Evolutionary conservation across 23 red algal genomes (phyloP), one percentile per base, ranked within the genome.

Genomic region (Gracilaria caudata): DNA sequence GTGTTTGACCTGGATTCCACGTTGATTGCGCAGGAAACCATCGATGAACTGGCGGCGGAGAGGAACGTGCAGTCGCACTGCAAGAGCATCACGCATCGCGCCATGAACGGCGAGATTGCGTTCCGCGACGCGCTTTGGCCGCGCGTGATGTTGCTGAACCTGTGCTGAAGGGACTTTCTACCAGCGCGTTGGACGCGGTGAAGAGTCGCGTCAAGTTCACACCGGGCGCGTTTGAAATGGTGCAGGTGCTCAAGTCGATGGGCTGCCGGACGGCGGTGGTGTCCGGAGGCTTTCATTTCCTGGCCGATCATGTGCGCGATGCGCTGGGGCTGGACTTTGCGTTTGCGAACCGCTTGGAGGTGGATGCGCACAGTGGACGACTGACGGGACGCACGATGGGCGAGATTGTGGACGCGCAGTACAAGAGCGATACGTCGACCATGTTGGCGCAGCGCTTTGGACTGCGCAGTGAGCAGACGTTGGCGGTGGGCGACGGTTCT

Each of bases 1-100:
- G 79, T 96, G 37, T 92, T 96, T 36, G 94, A 96, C 59, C 80
- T 96, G 19, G 94, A 96, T 64, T 92, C 87, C 19, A 96, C 94
- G 4, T 63, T 96, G 24, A 96, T 96, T 35, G 73, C 39, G 58
- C 76, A 88, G 39, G 94, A 96, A 73, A 86, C 77, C 12, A 93
- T 93, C 43, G 94, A 96, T 76, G 89, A 92, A 64, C 83, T 96
- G 25, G 94, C 86, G 11, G 54, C 59, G 19, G 49, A 70, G 65
- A 61, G 73, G 16, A 64, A 77, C 44, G 64, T 82, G 45, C 45
- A 80, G 21, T 8, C 73, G 17, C 40, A 58, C 8, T 82, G 88
- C 45, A 30, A 58, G 23, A 20, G 16, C 21, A 96, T 96, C 72
- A 96, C 94, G 32, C 75, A 88, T 11, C 56, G 41, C 47, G 94